Evolutionary conservation across 2,329 filamentous ascomycete genomes (phyloP), one percentile per base, ranked within the genome.

Genomic region (Ophioceras dolichostomum): DNA sequence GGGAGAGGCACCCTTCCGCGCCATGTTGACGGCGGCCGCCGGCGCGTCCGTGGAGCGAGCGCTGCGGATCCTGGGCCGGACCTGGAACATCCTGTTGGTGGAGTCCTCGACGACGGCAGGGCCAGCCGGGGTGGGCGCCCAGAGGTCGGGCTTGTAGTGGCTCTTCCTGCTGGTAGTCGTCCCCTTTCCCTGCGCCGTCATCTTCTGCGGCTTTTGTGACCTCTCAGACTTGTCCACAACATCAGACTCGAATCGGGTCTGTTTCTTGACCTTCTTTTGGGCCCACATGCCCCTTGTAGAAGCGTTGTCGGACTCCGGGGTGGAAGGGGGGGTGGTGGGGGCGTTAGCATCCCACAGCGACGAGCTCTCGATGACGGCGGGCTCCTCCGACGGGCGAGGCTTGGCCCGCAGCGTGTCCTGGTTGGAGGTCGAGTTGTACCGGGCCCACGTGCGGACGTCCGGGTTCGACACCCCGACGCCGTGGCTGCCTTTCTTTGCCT

Each of bases 371-470:
- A 66, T 21, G 12, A 46, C 39, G 13, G 45, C 41, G 10, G 52
- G 45, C 32, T 55, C 51, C 32, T 55, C 51, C 9, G 51, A 42
- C 22, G 44, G 44, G 24, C 49, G 52, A 10, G 49, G 45, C 34
- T 53, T 51, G 10, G 51, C 40, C 37, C 58, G 59, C 3, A 41
- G 37, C 24, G 48, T 49, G 14, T 43, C 46, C 17, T 48, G 40
- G n/a, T n/a, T n/a, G n/a, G n/a, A n/a, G 16, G 49, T 41, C 8
- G 45, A 44, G 28, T 55, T 46, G 38, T 62, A 61, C 28, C 43
- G 43, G 28, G 51, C 49, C 62, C 60, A 64, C n/a, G 46, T 51
- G 14, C 46, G 41, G 26, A 49, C 45, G 39, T 60, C 57, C 13
- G 59, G 60, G 43, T 66, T 58, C 8, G 8, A 7, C 17, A 55